phyloP scores from a whole-genome alignment of 305 asterid species.

The Withania somnifera region DNA sequence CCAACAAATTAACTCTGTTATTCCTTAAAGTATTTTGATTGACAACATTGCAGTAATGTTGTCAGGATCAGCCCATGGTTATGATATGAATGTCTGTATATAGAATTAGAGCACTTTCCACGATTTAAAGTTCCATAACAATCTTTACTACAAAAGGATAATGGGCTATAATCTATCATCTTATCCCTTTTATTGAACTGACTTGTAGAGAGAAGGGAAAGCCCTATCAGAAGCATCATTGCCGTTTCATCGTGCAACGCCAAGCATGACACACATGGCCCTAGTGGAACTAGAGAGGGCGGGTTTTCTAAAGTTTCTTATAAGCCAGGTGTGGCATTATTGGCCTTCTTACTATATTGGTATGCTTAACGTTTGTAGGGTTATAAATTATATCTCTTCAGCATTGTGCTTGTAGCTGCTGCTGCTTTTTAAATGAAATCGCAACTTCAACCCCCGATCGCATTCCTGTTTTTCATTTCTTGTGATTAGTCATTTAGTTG shows the following conservation, averaged over 20 bases:
- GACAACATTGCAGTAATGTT: background rate
- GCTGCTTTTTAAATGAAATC: background rate
- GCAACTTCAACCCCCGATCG: background rate
- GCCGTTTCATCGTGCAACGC: constrained; percentile 93
- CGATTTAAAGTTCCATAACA: background rate
- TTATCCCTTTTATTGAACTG: constrained; percentile 2
- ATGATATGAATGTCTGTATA: background rate
- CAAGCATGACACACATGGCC: constrained; percentile 92
- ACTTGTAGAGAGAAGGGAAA: constrained; percentile 78
- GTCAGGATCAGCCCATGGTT: background rate
- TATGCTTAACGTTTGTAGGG: background rate
- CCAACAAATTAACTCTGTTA: background rate
- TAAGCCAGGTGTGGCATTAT: constrained; percentile 64
- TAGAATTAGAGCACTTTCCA: background rate
- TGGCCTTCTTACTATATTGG: background rate
- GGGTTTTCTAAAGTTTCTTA: constrained; percentile 74
- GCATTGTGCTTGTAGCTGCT: background rate
- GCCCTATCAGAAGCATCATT: constrained; percentile 84
- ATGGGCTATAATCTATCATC: background rate
- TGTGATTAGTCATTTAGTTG: background rate
- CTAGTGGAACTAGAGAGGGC: constrained; percentile 83
- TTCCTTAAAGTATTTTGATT: background rate
- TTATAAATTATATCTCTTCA: background rate
- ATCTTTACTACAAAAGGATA: background rate
- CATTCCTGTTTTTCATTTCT: background rate